Percentiles rank a stretch among this genome's conserved stretches.
Conservation (phyloP, 2,329 filamentous ascomycete species). For the Acrocalymma vagum region DNA sequence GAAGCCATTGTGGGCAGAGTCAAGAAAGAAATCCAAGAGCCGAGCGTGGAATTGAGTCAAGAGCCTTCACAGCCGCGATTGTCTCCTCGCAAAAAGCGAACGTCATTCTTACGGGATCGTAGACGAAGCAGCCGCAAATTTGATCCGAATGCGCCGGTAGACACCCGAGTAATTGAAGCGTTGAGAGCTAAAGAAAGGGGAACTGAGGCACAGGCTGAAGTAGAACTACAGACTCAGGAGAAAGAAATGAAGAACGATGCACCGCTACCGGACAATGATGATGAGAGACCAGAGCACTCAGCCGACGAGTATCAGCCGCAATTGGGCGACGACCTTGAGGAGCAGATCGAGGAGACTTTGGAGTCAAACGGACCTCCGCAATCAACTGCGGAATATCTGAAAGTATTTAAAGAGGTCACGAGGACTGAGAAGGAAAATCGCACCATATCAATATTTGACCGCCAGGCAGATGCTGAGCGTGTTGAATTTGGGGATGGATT, state of each 20-base stretch:
- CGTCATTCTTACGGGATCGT: slow-evolving; percentile 34
- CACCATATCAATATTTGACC: slow-evolving; percentile 47
- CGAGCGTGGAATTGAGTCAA: slow-evolving; percentile 8
- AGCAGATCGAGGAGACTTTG: slow-evolving; percentile 13
- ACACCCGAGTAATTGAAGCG: slow-evolving; percentile 28
- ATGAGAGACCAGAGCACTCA: neutral
- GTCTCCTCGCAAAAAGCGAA: slow-evolving; percentile 32
- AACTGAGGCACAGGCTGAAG: slow-evolving; percentile 17
- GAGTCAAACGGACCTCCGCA: slow-evolving; percentile 25
- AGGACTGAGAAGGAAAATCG: slow-evolving; percentile 45
- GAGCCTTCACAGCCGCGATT: slow-evolving; percentile 9
- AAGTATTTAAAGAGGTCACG: slow-evolving; percentile 22
- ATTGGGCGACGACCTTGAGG: slow-evolving; percentile 9
- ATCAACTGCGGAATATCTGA: slow-evolving; percentile 29
- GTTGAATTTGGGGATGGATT: slow-evolving; percentile 50
- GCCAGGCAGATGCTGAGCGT: slow-evolving; percentile 47
- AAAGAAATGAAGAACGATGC: slow-evolving; percentile 10
- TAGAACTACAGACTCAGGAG: slow-evolving; percentile 7
- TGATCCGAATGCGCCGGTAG: slow-evolving; percentile 32
- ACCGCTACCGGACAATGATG: neutral
- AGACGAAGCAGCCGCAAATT: slow-evolving; percentile 41
- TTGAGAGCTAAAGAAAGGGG: slow-evolving; percentile 30
- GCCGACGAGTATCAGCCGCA: slow-evolving; percentile 5
- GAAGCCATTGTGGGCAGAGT: slow-evolving; percentile 46
- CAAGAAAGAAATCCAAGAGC: slow-evolving; percentile 26